These are phyloP conservation scores for Porogramme epimiltina DNA, from an alignment of 1,284 basidiomycete species.

Conservation along the genomic window DNA sequence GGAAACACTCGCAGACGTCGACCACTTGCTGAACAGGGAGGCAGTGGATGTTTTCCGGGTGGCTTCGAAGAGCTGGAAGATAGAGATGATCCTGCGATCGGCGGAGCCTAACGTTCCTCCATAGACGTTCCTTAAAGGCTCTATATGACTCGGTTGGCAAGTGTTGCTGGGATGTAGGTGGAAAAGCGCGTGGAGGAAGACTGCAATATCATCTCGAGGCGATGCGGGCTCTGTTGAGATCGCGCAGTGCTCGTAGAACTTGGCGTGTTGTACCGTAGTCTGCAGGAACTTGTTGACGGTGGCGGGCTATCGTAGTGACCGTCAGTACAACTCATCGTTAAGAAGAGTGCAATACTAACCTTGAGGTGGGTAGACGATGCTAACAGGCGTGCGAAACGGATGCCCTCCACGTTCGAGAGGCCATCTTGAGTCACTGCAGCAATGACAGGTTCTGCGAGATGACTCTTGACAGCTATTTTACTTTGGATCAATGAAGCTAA, in stretches of 20 bases:
- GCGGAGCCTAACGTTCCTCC: slow-evolving; percentile 63
- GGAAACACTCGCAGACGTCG: slow-evolving; percentile 41
- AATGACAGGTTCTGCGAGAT: slow-evolving; percentile 77
- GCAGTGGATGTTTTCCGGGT: slow-evolving; percentile 69
- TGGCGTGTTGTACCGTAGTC: slow-evolving; percentile 59
- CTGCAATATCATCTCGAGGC: slow-evolving; percentile 47
- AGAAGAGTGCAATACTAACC: slow-evolving; percentile 40
- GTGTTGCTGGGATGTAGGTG: slow-evolving; percentile 75
- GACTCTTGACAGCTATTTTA: slow-evolving; percentile 44
- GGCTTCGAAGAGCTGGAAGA: slow-evolving; percentile 80
- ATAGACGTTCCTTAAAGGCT: slow-evolving; percentile 77
- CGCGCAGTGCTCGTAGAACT: slow-evolving; percentile 51
- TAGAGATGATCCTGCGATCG: slow-evolving; percentile 69
- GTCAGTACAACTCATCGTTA: slow-evolving; percentile 3
- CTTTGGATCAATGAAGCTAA: slow-evolving; percentile 5
- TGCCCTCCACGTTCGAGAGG: slow-evolving; percentile 43
- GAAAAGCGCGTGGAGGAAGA: slow-evolving; percentile 69
- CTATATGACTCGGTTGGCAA: slow-evolving; percentile 80
- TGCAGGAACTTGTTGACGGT: slow-evolving; percentile 67
- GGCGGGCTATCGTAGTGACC: slow-evolving; percentile 45
- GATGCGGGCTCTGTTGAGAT: slow-evolving; percentile 19
- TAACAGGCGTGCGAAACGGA: slow-evolving; percentile 53
- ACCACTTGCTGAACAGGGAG: slow-evolving; percentile 66
- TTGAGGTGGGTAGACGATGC: slow-evolving; percentile 55
- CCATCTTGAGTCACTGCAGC: slow-evolving; percentile 65